These are phyloP conservation scores for Populus simonii DNA, from an alignment of 345 rosid species.

Conservation along the genomic window DNA sequence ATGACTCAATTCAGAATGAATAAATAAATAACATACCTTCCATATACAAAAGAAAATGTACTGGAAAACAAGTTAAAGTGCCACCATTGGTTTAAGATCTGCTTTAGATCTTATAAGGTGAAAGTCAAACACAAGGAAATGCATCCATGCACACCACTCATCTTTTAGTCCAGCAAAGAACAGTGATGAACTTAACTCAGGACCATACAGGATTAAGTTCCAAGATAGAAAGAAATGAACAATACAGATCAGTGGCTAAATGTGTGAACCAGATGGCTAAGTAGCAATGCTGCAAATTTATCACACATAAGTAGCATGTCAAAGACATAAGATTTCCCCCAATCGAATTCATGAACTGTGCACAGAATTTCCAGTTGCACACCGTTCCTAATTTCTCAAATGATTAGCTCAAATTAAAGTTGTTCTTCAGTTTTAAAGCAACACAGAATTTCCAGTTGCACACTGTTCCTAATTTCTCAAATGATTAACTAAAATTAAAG, in stretches of 20 bases:
- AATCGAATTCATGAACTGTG: not conserved
- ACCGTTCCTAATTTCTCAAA: not conserved
- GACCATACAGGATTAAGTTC: not conserved
- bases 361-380: not conserved
- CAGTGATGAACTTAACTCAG: not conserved
- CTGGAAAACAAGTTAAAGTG: no score
- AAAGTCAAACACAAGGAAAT: not conserved
- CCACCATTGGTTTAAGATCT: not conserved
- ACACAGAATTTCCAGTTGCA: not conserved
- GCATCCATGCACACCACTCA: not conserved
- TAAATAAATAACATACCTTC: no score
- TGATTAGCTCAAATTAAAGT: not conserved
- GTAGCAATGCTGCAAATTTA: not conserved
- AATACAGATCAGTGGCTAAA: not conserved
- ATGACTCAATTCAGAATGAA: not conserved
- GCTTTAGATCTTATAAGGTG: not conserved
- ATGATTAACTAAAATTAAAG: not conserved
- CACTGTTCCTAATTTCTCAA: not conserved
- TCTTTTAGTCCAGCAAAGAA: not conserved
- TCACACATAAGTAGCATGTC: not conserved
- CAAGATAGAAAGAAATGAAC: not conserved
- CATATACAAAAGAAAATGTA: not conserved
- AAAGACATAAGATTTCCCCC: not conserved
- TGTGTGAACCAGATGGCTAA: not conserved
- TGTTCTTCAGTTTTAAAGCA: no score